Base-by-base conservation (phyloP, 2,329 filamentous ascomycete species). In the Arachnomyces sp. region DNA sequence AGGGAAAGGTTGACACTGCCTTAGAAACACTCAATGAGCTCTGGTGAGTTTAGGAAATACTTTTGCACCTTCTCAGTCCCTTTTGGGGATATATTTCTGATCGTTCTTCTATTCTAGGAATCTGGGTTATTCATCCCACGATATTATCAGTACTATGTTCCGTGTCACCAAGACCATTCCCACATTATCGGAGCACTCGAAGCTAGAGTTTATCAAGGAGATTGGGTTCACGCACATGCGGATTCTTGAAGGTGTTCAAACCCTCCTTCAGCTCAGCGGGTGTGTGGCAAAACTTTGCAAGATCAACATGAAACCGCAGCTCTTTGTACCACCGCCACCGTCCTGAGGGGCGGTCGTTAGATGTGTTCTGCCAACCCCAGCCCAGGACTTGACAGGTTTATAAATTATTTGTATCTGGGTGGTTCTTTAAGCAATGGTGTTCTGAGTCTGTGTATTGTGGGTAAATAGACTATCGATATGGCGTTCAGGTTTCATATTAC, bases 141-240 rank as follows among this genome's bases (percentile, higher is more conserved):
- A 98, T 63, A 95, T 98, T 53, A 93, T 98, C 63, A 93, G 85
- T 67, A 98, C 90, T 46, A 98, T 98, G 92, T 96, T 98, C 73
- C 82, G 84, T 57, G 92, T 98, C 44, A 96, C 92, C 34, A 98
- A 96, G 72, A 93, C 88, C 1, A 88, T 96, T 44, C 85, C 86
- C 2, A 87, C 84, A 1, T 69, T 98, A 42, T 92, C 87, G 51
- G 92, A 98, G 66, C 88, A 96, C 63, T 81, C 88, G 12, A 95
- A 95, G 69, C 72, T 98, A 46, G 90, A 96, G 60, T 98, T 96
- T 54, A 94, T 96, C 68, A 90, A 88, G 68, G 92, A 95, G 67
- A 98, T 98, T 63, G 92, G 92, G 39, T 96, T 96, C 65, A 94
- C 92, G 2, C 92, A 98, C 60, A 98, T 98, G 92, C 89, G 93